phyloP scores from a whole-genome alignment of 805 yeast genomes.

The Barnettozyma pratensis region DNA sequence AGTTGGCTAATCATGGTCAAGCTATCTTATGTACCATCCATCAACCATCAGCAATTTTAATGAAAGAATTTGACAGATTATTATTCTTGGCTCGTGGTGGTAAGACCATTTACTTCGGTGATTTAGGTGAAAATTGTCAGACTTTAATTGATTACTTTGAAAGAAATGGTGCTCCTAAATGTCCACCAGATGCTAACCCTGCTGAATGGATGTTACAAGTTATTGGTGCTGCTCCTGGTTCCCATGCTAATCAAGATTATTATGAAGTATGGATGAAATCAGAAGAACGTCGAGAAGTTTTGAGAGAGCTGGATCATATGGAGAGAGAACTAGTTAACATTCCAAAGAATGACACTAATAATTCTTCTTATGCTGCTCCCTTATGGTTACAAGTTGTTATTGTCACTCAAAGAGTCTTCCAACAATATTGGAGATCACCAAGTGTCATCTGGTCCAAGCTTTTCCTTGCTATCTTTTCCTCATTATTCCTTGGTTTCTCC shows the following conservation, averaged over 20 bases:
- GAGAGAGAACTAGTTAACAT: conserved; percentile 46
- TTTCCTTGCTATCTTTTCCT: conserved; percentile 45
- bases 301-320: conserved; percentile 58
- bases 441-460: conserved; percentile 56
- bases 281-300: conserved; percentile 51
- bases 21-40: conserved; percentile 74
- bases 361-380: conserved; percentile 41
- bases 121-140: conserved; percentile 54
- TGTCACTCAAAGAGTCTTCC: conserved; percentile 50
- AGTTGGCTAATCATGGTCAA: conserved; percentile 55
- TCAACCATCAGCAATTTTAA: conserved; percentile 78
- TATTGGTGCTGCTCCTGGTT: conserved; percentile 80
- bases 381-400: conserved; percentile 35
- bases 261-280: conserved; percentile 76
- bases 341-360: conserved; percentile 27
- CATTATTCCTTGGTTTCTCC: conserved; percentile 68
- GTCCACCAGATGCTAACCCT: conserved; percentile 71
- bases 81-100: conserved; percentile 69
- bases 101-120: conserved; percentile 71
- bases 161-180: conserved; percentile 54
- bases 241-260: conserved; percentile 68
- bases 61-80: conserved; percentile 75
- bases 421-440: conserved; percentile 68
- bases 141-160: conserved; percentile 64
- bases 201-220: conserved; percentile 93